Percentiles rank a stretch among this genome's conserved stretches.
These are phyloP conservation scores for Alternaria incomplexa DNA, from an alignment of 2,329 filamentous ascomycete species.

Conservation along the genomic window DNA sequence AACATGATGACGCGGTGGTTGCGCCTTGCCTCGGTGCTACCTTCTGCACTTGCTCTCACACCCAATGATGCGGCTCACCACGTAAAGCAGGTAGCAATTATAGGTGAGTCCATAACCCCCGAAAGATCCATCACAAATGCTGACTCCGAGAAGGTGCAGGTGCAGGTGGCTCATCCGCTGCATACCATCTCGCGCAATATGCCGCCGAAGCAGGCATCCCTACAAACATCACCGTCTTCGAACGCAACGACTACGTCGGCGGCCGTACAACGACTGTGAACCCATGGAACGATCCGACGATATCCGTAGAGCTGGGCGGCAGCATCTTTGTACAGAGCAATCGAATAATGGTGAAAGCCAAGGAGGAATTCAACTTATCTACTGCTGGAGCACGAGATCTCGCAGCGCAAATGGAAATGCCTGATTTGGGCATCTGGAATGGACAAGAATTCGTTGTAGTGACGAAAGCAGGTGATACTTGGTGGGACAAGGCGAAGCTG, in stretches of 20 bases:
- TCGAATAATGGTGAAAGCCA: conserved; percentile 78
- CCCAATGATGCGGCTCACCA: conserved; percentile 14
- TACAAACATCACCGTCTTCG: conserved; percentile 86
- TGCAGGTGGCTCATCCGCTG: conserved; percentile 83
- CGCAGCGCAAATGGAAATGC: conserved; percentile 32
- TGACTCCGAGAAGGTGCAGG: conserved; percentile 72
- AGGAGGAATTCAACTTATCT: conserved; percentile 71
- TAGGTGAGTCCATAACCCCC: conserved; percentile 29
- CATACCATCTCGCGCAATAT: conserved; percentile 80
- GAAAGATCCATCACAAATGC: background rate
- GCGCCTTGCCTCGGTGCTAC: conserved; percentile 21
- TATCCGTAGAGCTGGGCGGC: conserved; percentile 84
- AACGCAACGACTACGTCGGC: conserved; percentile 77
- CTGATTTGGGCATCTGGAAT: conserved; percentile 81
- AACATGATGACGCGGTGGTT: conserved; percentile 19
- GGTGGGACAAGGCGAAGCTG: conserved; percentile 82
- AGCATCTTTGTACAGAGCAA: conserved; percentile 91
- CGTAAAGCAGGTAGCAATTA: conserved; percentile 47
- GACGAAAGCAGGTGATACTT: conserved; percentile 66
- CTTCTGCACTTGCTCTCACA: conserved; percentile 24
- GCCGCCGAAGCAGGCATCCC: conserved; percentile 65
- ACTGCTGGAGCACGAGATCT: conserved; percentile 46
- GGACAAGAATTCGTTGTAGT: conserved; percentile 75
- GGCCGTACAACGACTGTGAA: conserved; percentile 87
- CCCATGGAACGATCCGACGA: conserved; percentile 69